Percentiles rank a stretch among this genome's conserved stretches.
Evolutionary conservation across 2,329 filamentous ascomycete genomes (phyloP).

Genomic region (Lachnellula arida): DNA sequence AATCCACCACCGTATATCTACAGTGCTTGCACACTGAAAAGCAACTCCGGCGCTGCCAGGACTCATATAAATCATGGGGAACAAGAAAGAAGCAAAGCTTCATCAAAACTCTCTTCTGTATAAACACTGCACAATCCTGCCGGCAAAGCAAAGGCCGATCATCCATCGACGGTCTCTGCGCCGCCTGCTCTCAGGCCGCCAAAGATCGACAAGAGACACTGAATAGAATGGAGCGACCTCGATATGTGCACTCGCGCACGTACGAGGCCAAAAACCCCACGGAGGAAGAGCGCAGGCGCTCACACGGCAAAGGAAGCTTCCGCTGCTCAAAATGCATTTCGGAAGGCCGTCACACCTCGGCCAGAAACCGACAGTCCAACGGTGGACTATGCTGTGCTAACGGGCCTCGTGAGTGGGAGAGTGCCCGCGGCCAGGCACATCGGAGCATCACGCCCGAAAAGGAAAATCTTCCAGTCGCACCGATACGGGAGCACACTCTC

Average conservation of each 20-base stretch:
- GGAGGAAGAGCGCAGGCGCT: neutral
- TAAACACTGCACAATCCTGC: neutral
- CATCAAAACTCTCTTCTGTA: neutral
- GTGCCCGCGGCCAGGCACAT: neutral
- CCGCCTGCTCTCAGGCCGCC: too few relatives aligned
- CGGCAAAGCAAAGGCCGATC: neutral
- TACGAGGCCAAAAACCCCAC: neutral
- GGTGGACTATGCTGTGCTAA: constrained; percentile 16
- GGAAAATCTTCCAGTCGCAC: too few relatives aligned
- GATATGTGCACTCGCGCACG: neutral
- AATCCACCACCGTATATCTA: neutral
- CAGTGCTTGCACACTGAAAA: neutral
- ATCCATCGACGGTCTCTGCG: too few relatives aligned
- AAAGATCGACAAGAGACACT: too few relatives aligned
- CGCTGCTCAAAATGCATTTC: constrained; percentile 5
- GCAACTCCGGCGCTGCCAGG: neutral
- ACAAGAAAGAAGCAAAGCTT: neutral
- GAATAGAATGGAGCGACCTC: neutral
- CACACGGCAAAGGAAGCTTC: neutral
- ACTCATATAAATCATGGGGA: neutral
- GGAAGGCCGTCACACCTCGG: neutral
- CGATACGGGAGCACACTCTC: too few relatives aligned
- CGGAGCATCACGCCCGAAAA: too few relatives aligned
- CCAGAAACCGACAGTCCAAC: constrained; percentile 3
- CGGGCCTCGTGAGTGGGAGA: constrained; percentile 8